phyloP scores from a whole-genome alignment of 83 land plant species.

The Picea abies region DNA sequence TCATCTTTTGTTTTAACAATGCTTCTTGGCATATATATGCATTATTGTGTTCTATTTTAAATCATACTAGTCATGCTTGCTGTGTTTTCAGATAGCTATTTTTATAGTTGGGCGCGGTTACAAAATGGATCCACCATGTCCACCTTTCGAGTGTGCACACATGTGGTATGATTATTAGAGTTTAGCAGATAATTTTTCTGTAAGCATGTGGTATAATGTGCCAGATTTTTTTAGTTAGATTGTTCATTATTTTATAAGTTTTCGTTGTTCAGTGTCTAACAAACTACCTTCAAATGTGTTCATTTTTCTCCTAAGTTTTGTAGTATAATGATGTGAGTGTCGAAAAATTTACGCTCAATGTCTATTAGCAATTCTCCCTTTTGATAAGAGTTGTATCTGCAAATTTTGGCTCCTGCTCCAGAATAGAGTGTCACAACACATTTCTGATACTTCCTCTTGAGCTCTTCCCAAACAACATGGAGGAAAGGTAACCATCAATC shows the following conservation, averaged over 20 bases:
- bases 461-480: too few relatives aligned
- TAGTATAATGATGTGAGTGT: too few relatives aligned
- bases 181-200: background rate
- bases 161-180: constrained; percentile 64
- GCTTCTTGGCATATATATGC: background rate
- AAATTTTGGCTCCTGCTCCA: background rate
- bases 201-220: background rate
- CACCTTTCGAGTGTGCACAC: constrained; percentile 96
- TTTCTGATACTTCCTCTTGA: background rate
- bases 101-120: constrained; percentile 81
- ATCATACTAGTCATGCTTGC: constrained; percentile 6
- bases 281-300: background rate
- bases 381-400: too few relatives aligned
- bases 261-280: background rate
- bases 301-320: background rate
- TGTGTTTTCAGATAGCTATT: constrained; percentile 74
- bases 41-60: background rate
- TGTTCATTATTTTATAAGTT: background rate
- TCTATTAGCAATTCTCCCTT: too few relatives aligned
- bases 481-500: too few relatives aligned
- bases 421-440: background rate
- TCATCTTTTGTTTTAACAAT: background rate
- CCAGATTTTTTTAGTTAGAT: background rate
- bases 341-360: too few relatives aligned
- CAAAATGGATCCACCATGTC: constrained; percentile 89